These are phyloP conservation scores for Jaltomata sinuosa DNA, from an alignment of 257 asterid genomes.

Conservation along the genomic window DNA sequence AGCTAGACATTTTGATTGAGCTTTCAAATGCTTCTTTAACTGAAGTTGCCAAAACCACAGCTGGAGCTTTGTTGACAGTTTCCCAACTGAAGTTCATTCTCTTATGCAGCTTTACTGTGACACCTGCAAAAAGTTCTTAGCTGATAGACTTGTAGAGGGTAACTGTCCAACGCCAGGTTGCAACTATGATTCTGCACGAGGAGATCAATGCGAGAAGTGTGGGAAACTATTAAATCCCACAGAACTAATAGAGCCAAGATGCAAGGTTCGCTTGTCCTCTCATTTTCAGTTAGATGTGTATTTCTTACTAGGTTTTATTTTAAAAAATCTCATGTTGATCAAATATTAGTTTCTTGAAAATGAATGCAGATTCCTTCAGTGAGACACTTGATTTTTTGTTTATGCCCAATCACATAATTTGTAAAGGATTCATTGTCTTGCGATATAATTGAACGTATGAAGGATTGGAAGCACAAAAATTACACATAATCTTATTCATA, in stretches of 20 bases:
- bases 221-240: constrained; percentile 85
- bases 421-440: background rate
- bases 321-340: background rate
- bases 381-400: background rate
- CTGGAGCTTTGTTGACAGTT: background rate
- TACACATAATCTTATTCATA: background rate
- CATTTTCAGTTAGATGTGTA: background rate
- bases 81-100: background rate
- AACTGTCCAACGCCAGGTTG: constrained; percentile 76
- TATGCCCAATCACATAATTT: background rate
- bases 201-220: constrained; percentile 92
- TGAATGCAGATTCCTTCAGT: background rate
- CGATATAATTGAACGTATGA: background rate
- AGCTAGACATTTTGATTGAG: background rate
- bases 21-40: background rate
- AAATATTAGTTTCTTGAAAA: background rate
- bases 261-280: constrained; percentile 53
- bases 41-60: background rate
- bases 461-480: background rate
- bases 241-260: constrained; percentile 74
- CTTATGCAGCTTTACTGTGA: constrained; percentile 62
- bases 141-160: constrained; percentile 92
- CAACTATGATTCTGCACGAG: constrained; percentile 81
- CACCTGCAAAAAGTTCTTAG: constrained; percentile 67
- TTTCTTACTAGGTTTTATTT: background rate